Conservation (phyloP, 2,329 filamentous ascomycete species). For the Aspergillus sojae region DNA sequence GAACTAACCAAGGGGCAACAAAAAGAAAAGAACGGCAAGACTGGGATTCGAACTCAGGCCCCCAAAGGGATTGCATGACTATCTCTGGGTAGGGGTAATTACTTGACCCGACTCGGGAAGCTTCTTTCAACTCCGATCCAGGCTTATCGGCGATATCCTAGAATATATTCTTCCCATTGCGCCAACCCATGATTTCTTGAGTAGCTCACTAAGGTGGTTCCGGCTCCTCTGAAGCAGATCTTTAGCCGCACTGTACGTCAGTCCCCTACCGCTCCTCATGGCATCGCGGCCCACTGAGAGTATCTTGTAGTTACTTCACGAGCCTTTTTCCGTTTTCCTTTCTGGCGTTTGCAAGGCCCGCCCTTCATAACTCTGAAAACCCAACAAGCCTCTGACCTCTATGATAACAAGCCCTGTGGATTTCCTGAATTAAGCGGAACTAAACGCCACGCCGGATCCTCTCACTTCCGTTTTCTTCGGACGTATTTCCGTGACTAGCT, state of each 20-base stretch:
- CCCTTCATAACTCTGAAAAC: background rate
- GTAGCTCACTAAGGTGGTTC: background rate
- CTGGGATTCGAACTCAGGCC: constrained; percentile 1
- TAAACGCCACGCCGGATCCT: background rate
- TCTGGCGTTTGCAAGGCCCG: background rate
- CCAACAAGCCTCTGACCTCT: background rate
- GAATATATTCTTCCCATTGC: background rate
- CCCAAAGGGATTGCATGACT: background rate
- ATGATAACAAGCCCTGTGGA: background rate
- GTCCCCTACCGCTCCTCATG: background rate
- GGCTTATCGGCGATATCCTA: background rate
- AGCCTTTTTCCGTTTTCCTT: background rate
- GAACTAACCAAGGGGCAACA: background rate
- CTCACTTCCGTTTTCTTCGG: background rate
- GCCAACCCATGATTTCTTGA: background rate
- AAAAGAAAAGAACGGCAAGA: background rate
- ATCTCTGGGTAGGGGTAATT: background rate
- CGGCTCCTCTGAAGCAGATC: background rate
- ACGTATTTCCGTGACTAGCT: background rate
- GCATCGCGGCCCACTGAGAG: background rate
- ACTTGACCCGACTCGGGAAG: background rate
- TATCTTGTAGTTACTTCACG: background rate
- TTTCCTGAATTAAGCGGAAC: background rate
- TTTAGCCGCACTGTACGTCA: background rate
- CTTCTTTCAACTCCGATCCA: background rate